phyloP scores from a whole-genome alignment of 305 asterid genomes.

The Petunia hybrid region DNA sequence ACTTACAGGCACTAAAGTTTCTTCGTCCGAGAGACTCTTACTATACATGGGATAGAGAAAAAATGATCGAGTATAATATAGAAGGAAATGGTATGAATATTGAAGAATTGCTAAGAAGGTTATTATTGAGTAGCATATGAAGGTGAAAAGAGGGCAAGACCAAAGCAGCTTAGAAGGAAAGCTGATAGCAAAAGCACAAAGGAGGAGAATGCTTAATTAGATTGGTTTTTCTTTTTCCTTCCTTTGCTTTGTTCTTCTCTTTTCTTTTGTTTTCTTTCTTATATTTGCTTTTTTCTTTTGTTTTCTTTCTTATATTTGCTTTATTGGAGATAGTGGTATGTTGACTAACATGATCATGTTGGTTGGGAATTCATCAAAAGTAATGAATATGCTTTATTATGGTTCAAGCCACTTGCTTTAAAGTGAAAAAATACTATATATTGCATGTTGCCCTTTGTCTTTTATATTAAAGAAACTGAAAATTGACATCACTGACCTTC shows the following conservation, averaged over 20 bases:
- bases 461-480: slow-evolving; percentile 17
- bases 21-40: background rate
- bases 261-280: slow-evolving; percentile 20
- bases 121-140: background rate
- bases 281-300: slow-evolving; percentile 20
- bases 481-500: slow-evolving; percentile 1
- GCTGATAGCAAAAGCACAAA: background rate
- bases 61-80: background rate
- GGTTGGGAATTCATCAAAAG: slow-evolving; percentile 36
- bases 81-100: background rate
- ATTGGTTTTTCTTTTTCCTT: background rate
- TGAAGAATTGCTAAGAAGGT: too few species aligned
- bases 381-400: slow-evolving; percentile 37
- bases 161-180: slow-evolving; percentile 30
- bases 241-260: background rate
- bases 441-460: background rate
- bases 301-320: slow-evolving; percentile 28
- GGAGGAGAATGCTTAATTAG: background rate
- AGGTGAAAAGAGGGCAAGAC: background rate
- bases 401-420: slow-evolving; percentile 28
- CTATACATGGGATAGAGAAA: slow-evolving; percentile 8
- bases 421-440: slow-evolving; percentile 2
- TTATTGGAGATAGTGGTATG: slow-evolving; percentile 35
- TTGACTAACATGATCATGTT: slow-evolving; percentile 37
- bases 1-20: slow-evolving; percentile 34